phyloP scores from a whole-genome alignment of 1,139 yeast genomes.

The Hanseniaspora sp. region DNA sequence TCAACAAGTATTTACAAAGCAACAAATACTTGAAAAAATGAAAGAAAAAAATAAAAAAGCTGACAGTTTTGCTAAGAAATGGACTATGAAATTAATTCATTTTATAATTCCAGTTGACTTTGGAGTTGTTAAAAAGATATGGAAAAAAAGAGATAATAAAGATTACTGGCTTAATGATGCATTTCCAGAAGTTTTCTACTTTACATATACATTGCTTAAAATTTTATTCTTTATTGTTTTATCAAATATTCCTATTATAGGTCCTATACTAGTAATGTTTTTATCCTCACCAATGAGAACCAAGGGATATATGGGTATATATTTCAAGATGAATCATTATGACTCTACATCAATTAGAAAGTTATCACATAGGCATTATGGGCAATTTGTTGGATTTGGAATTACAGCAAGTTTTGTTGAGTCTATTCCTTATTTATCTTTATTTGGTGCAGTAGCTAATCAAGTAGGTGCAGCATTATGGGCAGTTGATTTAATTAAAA shows the following conservation, averaged over 20 bases:
- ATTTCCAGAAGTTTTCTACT: neutral
- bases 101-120: neutral
- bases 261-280: conserved; percentile 8
- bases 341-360: neutral
- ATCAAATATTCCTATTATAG: conserved; percentile 15
- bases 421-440: conserved; percentile 26
- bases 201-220: neutral
- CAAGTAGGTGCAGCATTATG: conserved; percentile 26
- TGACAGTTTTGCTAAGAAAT: neutral
- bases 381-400: conserved; percentile 27
- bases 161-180: conserved; percentile 13
- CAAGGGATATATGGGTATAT: neutral
- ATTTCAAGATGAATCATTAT: conserved; percentile 7
- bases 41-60: neutral
- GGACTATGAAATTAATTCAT: neutral
- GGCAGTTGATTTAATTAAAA: conserved; percentile 19
- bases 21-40: neutral
- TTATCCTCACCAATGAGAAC: conserved; percentile 8
- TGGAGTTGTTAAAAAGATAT: neutral
- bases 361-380: conserved; percentile 19
- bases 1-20: neutral
- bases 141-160: conserved; percentile 11
- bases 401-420: conserved; percentile 25
- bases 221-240: neutral
- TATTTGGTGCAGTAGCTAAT: conserved; percentile 25